Percentiles rank a stretch among this genome's conserved stretches.
Evolutionary conservation across 208 protist species (phyloP).

Genomic region (Trypanosoma grayi): DNA sequence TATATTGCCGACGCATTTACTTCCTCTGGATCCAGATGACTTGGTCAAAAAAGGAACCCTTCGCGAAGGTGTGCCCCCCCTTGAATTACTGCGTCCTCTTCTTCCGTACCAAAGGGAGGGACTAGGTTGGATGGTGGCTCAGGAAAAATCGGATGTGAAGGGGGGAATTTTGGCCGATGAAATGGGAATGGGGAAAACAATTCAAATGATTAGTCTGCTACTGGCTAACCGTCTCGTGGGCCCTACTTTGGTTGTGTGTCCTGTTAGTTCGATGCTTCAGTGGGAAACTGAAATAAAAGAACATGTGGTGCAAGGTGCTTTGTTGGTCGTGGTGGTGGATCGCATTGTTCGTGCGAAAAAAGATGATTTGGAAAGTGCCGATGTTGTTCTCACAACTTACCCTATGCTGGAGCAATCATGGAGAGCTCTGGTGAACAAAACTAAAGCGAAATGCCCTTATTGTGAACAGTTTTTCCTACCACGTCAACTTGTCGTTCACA

Average conservation of each 20-base stretch:
- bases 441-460: conserved; percentile 89
- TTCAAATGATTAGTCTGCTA: conserved; percentile 94
- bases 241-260: conserved; percentile 88
- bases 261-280: conserved; percentile 92
- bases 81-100: conserved; percentile 58
- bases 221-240: conserved; percentile 66
- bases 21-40: conserved; percentile 83
- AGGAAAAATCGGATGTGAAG: conserved; percentile 63
- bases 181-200: conserved; percentile 98
- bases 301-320: conserved; percentile 56
- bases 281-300: conserved; percentile 88
- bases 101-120: conserved; percentile 87
- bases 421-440: conserved; percentile 71
- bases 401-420: conserved; percentile 90
- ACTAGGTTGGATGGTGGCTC: conserved; percentile 79
- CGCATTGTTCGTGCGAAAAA: conserved; percentile 40
- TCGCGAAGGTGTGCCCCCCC: conserved; percentile 41
- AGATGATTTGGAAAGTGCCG: conserved; percentile 76
- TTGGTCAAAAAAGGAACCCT: conserved; percentile 60
- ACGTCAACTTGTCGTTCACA: conserved; percentile 86
- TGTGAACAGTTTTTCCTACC: conserved; percentile 87
- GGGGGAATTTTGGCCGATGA: conserved; percentile 98
- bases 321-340: conserved; percentile 84
- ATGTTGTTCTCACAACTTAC: conserved; percentile 95
- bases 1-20: conserved; percentile 57